A percentile compares a stretch with the other conserved stretches of the same genome.
phyloP scores from a whole-genome alignment of 2,329 filamentous ascomycete species.

The Ophiostoma sp. region DNA sequence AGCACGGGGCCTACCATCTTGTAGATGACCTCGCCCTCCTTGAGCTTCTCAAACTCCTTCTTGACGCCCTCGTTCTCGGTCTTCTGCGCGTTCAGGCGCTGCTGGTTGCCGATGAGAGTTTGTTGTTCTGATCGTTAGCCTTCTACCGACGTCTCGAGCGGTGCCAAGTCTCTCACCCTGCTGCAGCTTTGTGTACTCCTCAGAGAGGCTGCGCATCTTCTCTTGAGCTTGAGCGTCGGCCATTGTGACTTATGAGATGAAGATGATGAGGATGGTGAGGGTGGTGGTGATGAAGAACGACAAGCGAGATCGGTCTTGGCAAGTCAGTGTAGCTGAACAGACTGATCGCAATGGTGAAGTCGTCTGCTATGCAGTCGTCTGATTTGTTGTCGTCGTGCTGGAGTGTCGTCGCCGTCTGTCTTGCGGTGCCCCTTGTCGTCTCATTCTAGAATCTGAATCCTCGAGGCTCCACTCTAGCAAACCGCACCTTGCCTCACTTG shows the following conservation, averaged over 20 bases:
- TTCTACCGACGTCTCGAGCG: neutral
- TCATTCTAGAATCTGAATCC: neutral
- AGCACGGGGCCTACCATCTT: constrained; percentile 91
- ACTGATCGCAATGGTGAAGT: neutral
- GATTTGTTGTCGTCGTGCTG: neutral
- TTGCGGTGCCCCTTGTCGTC: neutral
- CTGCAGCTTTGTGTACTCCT: constrained; percentile 83
- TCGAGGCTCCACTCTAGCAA: constrained; percentile 6
- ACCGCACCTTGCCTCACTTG: neutral
- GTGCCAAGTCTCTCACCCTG: constrained; percentile 50
- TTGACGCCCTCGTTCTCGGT: constrained; percentile 89
- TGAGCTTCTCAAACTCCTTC: constrained; percentile 75
- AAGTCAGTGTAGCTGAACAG: neutral
- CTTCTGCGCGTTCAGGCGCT: constrained; percentile 89
- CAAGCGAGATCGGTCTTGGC: neutral
- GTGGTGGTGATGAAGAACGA: neutral
- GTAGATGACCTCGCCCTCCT: constrained; percentile 84
- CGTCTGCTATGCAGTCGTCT: neutral
- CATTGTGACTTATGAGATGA: neutral
- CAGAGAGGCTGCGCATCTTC: constrained; percentile 72
- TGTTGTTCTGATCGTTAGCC: constrained; percentile 62
- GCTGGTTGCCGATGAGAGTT: constrained; percentile 66
- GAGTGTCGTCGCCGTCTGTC: neutral
- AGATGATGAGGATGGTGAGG: neutral
- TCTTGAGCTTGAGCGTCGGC: constrained; percentile 48